Base-by-base conservation (phyloP, 805 yeast species). In the Ogataea paraovalis region DNA sequence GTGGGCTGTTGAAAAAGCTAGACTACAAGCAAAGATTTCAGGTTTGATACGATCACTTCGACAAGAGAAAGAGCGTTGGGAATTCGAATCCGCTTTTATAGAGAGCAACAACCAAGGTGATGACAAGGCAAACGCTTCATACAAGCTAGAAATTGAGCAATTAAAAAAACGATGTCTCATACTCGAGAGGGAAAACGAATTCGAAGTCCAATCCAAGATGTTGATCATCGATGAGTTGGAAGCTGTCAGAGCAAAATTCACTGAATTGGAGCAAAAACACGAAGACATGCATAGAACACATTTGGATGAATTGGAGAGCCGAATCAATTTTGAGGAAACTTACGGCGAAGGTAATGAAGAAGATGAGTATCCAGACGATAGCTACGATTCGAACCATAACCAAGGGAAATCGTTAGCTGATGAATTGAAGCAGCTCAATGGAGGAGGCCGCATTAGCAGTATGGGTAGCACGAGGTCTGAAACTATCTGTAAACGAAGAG, bases 171-270 rank as follows among this genome's bases (percentile, higher is more conserved):
- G 52, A 43, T 51, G 65, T 2, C 66, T 65, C 43, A 69, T 75
- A 2, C 62, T 79, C 19, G 73, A 74, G 55, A 70, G 74, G 45
- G 78, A 79, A 52, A 72, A 69, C 52, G 83, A 79, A 52, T 62
- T 79, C 21, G 84, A 79, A 55, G 69, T 71, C 42, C 76, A 72
- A 54, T 76, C 80, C 36, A 77, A 77, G 53, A 67, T 73, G 48
- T 64, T 75, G 41, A 73, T 79, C 44, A 75, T 79, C 42, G 82
- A 78, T 54, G 82, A 79, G 60, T 67, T 79, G 39, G 84, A 79
- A 55, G 63, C 66, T 53, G 63, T 78, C 49, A 70, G 75, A 40
- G 69, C 67, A 44, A 72, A 73, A 45, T 59, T 52, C 42, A 37
- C 44, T 3, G 65, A 66, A 38, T 45, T 66, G 2, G 64, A 62